Base-by-base conservation (phyloP, 2,329 filamentous ascomycete genomes). In the Apiospora arundinis region DNA sequence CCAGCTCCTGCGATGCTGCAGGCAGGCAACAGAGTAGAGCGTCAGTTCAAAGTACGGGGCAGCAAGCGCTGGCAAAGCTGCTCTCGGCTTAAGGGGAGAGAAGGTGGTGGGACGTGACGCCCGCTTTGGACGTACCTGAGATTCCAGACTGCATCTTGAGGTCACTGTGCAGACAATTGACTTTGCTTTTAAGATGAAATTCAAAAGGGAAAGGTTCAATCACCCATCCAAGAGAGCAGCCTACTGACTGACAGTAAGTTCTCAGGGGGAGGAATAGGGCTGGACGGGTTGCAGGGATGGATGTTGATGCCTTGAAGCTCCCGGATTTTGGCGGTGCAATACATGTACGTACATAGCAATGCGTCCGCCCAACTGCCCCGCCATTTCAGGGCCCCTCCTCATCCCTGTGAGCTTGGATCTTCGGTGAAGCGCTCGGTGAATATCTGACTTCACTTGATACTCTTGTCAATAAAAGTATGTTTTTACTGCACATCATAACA, bases 1-100 rank as follows among this genome's bases (percentile, higher is more conserved):
- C 88, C 73, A 96, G 92, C 86, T 95, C 93, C 82, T 91, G 82
- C 71, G 93, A 95, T 75, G 92, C 94, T 93, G 79, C 67, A 40
- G 25, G 28, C 18, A 11, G 21, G 56, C 18, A 11, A 23, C 7
- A 40, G 23, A 32, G 4, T 12, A 3, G 7, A 28, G 28, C 40
- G 56, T 63, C 18, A 63, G 28, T 23, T 4, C 6, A 16, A 18
- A n/a, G 16, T 18, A 60, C 28, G 18, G 44, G 12, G 11, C 14
- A 25, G 52, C 9, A 16, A 21, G 18, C 48, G 11, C 14, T 16
- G 16, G 25, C 25, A 56, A 7, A 12, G 56, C 32, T 14, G 18
- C 18, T 63, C 56, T 40, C 56, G 56, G 11, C 3, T 63, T 6
- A 12, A 40, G 32, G 45, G 45, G 45, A 48, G 45, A 48, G 32